These are phyloP conservation scores for Tetrahymena borealis DNA, from an alignment of 73 alveolate species.

Conservation along the genomic window DNA sequence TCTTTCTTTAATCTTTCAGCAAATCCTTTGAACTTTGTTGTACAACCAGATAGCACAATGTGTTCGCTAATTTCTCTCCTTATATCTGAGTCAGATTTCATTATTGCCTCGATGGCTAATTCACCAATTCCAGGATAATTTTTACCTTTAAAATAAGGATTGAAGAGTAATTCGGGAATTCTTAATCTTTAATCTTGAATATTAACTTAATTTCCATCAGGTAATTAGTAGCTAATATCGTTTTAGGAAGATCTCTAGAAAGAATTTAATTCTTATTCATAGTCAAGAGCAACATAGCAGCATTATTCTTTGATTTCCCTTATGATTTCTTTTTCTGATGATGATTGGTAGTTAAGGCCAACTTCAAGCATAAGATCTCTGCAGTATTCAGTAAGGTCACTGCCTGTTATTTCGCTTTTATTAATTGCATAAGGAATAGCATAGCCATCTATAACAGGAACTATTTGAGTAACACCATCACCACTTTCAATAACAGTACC, in stretches of 20 bases:
- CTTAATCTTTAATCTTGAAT: slow-evolving; percentile 52
- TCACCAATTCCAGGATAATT: slow-evolving; percentile 65
- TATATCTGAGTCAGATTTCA: slow-evolving; percentile 73
- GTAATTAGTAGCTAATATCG: slow-evolving; percentile 24
- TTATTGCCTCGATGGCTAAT: slow-evolving; percentile 61
- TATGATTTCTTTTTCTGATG: slow-evolving; percentile 67
- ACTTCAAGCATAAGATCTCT: slow-evolving; percentile 57
- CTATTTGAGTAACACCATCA: slow-evolving; percentile 80
- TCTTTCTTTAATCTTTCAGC: slow-evolving; percentile 82
- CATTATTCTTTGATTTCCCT: slow-evolving; percentile 28
- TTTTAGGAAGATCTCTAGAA: slow-evolving; percentile 11
- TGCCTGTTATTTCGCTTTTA: slow-evolving; percentile 85
- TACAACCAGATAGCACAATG: slow-evolving; percentile 80
- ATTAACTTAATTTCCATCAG: slow-evolving; percentile 29
- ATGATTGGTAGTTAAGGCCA: slow-evolving; percentile 56
- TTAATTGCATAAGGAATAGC: slow-evolving; percentile 83
- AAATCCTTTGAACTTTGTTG: slow-evolving; percentile 77
- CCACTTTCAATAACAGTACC: slow-evolving; percentile 88
- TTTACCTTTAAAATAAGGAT: slow-evolving; percentile 69
- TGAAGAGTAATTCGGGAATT: slow-evolving; percentile 82
- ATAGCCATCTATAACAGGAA: slow-evolving; percentile 83
- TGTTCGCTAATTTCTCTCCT: slow-evolving; percentile 73
- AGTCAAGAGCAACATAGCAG: slow-evolving; percentile 25
- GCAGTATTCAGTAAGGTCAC: slow-evolving; percentile 75
- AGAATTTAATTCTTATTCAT: slow-evolving; percentile 5